Conservation (phyloP, 169 alveolate species). For the Besnoitia besnoiti region DNA sequence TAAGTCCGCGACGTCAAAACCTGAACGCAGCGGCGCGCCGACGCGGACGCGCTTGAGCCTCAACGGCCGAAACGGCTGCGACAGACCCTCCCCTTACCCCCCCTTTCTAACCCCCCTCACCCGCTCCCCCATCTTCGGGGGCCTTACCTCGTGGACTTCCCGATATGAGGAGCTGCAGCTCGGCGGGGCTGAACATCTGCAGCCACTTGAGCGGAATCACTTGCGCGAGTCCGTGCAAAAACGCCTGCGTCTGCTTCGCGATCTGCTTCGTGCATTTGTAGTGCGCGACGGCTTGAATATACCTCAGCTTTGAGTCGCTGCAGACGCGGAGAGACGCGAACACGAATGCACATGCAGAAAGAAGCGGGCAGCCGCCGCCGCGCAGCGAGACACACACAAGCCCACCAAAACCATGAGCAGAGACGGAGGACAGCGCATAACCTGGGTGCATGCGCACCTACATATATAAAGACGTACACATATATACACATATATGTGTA, state of each 20-base stretch:
- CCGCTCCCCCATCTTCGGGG: neutral
- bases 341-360: too few relatives aligned
- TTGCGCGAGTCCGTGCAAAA: slow-evolving; percentile 90
- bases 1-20: slow-evolving; percentile 91
- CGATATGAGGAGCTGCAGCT: slow-evolving; percentile 92
- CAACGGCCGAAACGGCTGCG: neutral
- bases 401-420: too few relatives aligned
- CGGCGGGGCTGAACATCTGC: slow-evolving; percentile 89
- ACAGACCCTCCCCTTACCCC: neutral
- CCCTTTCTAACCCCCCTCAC: too few relatives aligned
- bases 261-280: slow-evolving; percentile 90
- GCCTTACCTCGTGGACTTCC: slow-evolving; percentile 83
- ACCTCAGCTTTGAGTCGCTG: slow-evolving; percentile 82
- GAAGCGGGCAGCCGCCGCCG: too few relatives aligned
- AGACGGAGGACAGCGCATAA: too few relatives aligned
- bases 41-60: neutral
- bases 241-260: slow-evolving; percentile 83
- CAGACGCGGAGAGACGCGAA: too few relatives aligned
- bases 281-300: slow-evolving; percentile 86
- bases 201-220: slow-evolving; percentile 92
- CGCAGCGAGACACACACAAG: too few relatives aligned
- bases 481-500: too few relatives aligned
- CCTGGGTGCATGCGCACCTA: too few relatives aligned
- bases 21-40: slow-evolving; percentile 37
- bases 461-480: too few relatives aligned